Base-by-base conservation (phyloP, 305 asterid genomes). In the Solanum hybrid region DNA sequence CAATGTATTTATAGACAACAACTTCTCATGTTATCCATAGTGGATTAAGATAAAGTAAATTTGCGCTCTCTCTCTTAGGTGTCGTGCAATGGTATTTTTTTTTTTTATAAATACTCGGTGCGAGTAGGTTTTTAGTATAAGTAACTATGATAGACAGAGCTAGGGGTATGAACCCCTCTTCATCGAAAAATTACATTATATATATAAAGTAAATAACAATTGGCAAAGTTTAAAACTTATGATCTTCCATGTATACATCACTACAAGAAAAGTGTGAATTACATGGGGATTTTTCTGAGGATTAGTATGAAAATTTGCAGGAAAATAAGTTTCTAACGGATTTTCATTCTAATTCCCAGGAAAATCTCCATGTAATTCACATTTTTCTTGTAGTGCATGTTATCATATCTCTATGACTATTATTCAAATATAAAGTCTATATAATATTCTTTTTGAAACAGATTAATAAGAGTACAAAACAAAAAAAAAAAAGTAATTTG, bases 1-100 rank as follows among this genome's bases (percentile, higher is more conserved):
- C 72, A 4, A 78, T 45, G 26, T 95, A 94, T 95, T 92, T 97
- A 96, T 97, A 97, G 86, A 91, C 88, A 60, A 87, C 60, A 38
- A 13, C 22, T 6, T 71, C 69, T 90, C 84, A 88, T 90, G 90
- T 78, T 71, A 84, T 89, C 90, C 88, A 84, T 38, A 76, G 69
- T 71, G 81, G 15, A 51, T 9, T 84, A 4, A 17, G 9, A 76
- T 32, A 75, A 71, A 56, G 26, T 26, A 24, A 12, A 12, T n/a
- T 66, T n/a, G 15, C 31, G 3, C 75, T 10, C 75, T 66, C 75
- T 66, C 75, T 66, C 29, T 66, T 66, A 10, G 29, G 75, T 69
- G 76, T 24, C 76, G 1, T 24, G 76, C 32, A 24, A 0, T 40
- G 37, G 37, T 35, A 35, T 35, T 35, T 35, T 35, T 6, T 45